A percentile compares a stretch with the other conserved stretches of the same genome.
Conservation (phyloP, 2,329 filamentous ascomycete genomes). For the Pseudodiploospora longispora region DNA sequence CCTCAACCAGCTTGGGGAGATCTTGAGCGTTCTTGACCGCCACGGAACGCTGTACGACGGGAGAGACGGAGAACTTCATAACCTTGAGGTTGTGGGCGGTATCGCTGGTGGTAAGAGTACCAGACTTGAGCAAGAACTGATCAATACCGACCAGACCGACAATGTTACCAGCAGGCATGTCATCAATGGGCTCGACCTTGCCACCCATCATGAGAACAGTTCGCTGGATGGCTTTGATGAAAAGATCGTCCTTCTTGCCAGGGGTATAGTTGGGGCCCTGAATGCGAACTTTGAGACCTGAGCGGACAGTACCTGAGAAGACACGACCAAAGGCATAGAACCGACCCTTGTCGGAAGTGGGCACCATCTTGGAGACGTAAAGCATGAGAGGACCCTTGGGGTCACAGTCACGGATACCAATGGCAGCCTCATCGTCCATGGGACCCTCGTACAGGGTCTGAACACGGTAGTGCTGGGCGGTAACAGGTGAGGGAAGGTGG, state of each 20-base stretch:
- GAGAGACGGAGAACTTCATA: conserved; percentile 99
- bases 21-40: conserved; percentile 99
- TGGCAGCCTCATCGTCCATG: conserved; percentile 80
- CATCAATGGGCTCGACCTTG: conserved; percentile 97
- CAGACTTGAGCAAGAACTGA: conserved; percentile 99
- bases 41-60: conserved; percentile 96
- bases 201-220: conserved; percentile 99
- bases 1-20: conserved; percentile 98
- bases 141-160: conserved; percentile 98
- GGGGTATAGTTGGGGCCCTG: conserved; percentile 98
- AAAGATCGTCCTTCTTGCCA: conserved; percentile 97
- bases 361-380: conserved; percentile 99
- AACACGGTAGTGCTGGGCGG: conserved; percentile 93
- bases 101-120: conserved; percentile 95
- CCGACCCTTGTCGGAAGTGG: conserved; percentile 98
- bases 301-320: conserved; percentile 96
- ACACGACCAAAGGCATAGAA: conserved; percentile 99
- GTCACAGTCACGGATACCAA: conserved; percentile 98
- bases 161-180: conserved; percentile 99
- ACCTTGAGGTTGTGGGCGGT: conserved; percentile 99
- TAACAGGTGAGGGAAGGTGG: conserved; percentile 91
- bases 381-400: conserved; percentile 98
- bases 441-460: conserved; percentile 99
- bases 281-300: conserved; percentile 99
- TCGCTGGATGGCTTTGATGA: conserved; percentile 99